Evolutionary conservation across 345 rosid genomes (phyloP), one percentile per base, ranked within the genome.

Genomic region (Dovyalis caffra): DNA sequence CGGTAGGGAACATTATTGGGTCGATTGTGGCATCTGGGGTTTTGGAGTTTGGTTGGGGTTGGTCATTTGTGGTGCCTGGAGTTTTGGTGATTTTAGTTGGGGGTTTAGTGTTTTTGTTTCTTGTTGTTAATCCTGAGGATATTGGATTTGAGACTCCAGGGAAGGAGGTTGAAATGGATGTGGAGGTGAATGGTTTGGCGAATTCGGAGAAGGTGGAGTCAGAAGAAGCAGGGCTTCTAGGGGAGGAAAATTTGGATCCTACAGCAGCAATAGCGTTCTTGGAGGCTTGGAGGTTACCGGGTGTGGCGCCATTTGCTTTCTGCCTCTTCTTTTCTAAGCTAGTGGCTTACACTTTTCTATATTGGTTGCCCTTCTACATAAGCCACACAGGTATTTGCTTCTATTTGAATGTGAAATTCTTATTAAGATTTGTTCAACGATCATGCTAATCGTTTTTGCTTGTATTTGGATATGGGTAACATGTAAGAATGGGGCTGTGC

Each of bases 1-100:
- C 97, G 0, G 81, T 93, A 7, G 99, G 98, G 18, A 95, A 95
- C 60, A 89, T 95, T 60, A 66, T 92, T 43, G 97, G 99, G 0
- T 93, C 98, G 1, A 89, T 93, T 67, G 53, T 88, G 33, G 95
- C 98, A 23, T 89, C 98, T 5, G 88, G 86, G 2, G 90, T 86
- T 40, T 83, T 95, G 80, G 97, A 90, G 76, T 87, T 77, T 38
- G 98, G 99, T 10, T 95, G 99, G 99, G 99, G 99, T 15, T 95
- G 99, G 99, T 91, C 99, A 5, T 95, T 95, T 80, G 78, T 84
- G 49, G 76, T 91, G 79, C 97, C 98, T 5, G 98, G 97, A 25
- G 10, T 83, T 77, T 63, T 92, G 78, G 85, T 92, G 68, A 89
- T 92, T 57, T 70, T 89, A 2, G 86, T 86, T 69, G 95, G 91